A percentile compares a stretch with the other conserved stretches of the same genome.
Evolutionary conservation across 139 green algal genomes (phyloP).

Genomic region (Auxenochlorella protothecoides): DNA sequence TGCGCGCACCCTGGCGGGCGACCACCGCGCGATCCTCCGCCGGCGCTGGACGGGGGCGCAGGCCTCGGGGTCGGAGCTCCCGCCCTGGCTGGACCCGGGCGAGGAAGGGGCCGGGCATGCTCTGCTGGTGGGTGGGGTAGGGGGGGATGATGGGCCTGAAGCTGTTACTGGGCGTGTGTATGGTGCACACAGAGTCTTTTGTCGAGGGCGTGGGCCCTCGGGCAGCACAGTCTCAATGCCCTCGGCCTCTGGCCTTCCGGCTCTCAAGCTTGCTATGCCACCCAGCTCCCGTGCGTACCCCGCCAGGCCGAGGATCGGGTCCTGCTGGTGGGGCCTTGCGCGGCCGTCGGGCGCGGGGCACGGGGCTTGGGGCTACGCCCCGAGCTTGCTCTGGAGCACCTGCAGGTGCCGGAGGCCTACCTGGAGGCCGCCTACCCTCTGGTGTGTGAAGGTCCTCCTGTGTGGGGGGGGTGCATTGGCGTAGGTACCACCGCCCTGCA

Average conservation of each 20-base stretch:
- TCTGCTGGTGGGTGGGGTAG: neutral
- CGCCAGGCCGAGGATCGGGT: constrained; percentile 63
- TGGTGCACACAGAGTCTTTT: neutral
- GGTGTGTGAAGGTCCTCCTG: neutral
- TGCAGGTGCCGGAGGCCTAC: constrained; percentile 60
- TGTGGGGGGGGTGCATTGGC: neutral
- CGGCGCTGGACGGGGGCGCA: constrained; percentile 12
- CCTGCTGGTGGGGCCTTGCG: constrained; percentile 55
- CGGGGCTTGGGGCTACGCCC: constrained; percentile 6
- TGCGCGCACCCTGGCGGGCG: constrained; percentile 1
- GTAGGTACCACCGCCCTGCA: neutral
- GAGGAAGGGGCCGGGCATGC: too few species aligned
- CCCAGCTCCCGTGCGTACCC: neutral
- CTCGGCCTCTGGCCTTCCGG: too few species aligned
- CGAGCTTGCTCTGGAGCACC: constrained; percentile 44
- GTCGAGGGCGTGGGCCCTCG: too few species aligned
- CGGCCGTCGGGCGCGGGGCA: constrained; percentile 17
- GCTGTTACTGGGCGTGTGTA: constrained; percentile 15
- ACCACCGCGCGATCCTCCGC: constrained; percentile 8
- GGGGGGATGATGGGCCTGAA: constrained; percentile 59
- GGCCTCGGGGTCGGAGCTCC: neutral
- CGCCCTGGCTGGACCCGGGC: neutral
- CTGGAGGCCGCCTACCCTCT: constrained; percentile 53
- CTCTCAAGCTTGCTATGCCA: neutral
- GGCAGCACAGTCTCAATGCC: too few species aligned